Evolutionary conservation across 257 asterid genomes (phyloP).

Genomic region (Solanum lignicaule): DNA sequence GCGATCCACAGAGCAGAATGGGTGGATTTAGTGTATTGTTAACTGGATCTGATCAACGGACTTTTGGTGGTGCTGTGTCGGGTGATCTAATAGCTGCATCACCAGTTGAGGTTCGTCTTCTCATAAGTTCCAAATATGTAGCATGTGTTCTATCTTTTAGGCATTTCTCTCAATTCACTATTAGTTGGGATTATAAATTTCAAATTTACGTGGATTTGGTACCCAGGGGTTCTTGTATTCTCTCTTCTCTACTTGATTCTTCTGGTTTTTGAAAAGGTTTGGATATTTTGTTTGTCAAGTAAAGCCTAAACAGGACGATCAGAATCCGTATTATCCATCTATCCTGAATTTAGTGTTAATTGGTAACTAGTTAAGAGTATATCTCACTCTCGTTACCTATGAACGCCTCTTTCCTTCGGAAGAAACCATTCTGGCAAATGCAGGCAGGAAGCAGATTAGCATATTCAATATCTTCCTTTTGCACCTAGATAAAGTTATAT

Average conservation of each 20-base stretch:
- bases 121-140: neutral
- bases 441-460: neutral
- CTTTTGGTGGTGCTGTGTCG: constrained; percentile 54
- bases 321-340: too few species aligned
- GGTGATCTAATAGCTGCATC: constrained; percentile 45
- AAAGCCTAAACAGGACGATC: neutral
- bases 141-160: neutral
- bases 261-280: neutral
- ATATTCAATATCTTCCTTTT: neutral
- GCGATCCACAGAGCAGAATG: constrained; percentile 34
- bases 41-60: constrained; percentile 51
- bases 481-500: neutral
- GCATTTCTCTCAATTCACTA: neutral
- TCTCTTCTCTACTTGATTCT: neutral
- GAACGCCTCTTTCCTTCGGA: neutral
- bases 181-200: neutral
- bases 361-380: neutral
- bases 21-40: constrained; percentile 46
- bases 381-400: neutral
- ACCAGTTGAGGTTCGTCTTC: constrained; percentile 40
- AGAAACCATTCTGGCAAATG: neutral
- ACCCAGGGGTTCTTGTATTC: neutral
- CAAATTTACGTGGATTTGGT: neutral
- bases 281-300: neutral
- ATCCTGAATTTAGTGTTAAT: neutral